Evolutionary conservation across 1,284 basidiomycete genomes (phyloP), one percentile per base, ranked within the genome.

Genomic region (Kalmanozyma brasiliensis): DNA sequence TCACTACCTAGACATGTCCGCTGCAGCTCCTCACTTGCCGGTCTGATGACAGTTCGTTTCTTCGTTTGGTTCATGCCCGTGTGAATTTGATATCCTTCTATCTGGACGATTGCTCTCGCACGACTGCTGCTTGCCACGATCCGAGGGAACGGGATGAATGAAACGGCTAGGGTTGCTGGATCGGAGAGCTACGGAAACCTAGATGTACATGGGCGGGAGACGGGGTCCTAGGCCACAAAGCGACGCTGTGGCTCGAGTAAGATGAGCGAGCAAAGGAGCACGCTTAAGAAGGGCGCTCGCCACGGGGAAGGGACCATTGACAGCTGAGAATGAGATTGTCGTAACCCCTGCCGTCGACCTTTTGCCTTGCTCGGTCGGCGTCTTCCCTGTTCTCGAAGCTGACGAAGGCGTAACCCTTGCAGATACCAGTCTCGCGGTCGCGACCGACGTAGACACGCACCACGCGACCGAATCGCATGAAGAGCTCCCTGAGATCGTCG

Each of bases 331-430:
- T 94, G 65, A 94, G 84, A 82, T 91, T 94, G 81, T 92, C 91
- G 78, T 94, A 94, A 81, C 93, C 93, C 80, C 89, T 87, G 24
- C 96, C 96, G 80, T 99, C 88, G 78, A 95, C 89, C 85, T 94
- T 97, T 80, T 92, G 88, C 85, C 97, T 90, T 37, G 96, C 96
- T 75, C 85, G 86, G 84, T 96, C 92, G 23, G 93, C 96, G 45
- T 87, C 85, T 20, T 87, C 85, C 76, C 87, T 86, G 33, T 90
- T 89, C 82, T 98, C 94, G 80, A 97, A 98, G 83, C 90, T 93
- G 75, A 97, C 94, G 73, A 94, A 94, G 16, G 93, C 93, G 83
- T 95, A 96, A 62, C 96, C 95, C 84, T 97, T 98, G 74, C 93
- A 93, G 40, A 90, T 87, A 53, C 93, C 92, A 8, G 96, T 98